Percentiles rank a stretch among this genome's conserved stretches.
Evolutionary conservation across 2,329 filamentous ascomycete species (phyloP).

Genomic region (Verticillium nonalfalfae): DNA sequence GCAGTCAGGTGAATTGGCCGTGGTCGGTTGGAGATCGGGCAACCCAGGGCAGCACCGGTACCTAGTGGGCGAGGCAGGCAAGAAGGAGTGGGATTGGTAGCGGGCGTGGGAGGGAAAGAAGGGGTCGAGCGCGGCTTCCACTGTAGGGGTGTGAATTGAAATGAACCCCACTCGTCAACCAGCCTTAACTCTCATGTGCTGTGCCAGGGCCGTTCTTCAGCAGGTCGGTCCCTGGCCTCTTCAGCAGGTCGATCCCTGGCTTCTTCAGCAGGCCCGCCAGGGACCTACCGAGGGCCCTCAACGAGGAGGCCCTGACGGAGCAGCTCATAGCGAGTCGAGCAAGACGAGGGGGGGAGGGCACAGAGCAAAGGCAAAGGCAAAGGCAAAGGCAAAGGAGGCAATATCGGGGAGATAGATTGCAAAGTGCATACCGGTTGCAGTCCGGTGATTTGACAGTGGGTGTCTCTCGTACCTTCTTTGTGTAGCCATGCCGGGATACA

Average conservation of each 20-base stretch:
- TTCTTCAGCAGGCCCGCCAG: too few relatives aligned
- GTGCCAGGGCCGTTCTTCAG: not conserved
- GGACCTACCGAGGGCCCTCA: not conserved
- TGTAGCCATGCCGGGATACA: not conserved
- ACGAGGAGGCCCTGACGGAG: not conserved
- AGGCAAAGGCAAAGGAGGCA: slow-evolving; percentile 5
- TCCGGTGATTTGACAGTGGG: not conserved
- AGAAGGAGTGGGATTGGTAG: not conserved
- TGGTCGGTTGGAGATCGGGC: not conserved
- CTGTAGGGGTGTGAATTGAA: slow-evolving; percentile 12
- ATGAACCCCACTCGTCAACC: slow-evolving; percentile 14
- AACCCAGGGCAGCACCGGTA: not conserved
- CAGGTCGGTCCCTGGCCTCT: too few relatives aligned
- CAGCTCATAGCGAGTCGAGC: slow-evolving; percentile 1
- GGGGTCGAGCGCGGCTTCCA: slow-evolving; percentile 9
- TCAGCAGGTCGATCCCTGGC: too few relatives aligned
- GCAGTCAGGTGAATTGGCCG: not conserved
- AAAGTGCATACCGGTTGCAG: not conserved
- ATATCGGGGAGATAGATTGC: not conserved
- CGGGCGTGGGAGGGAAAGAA: not conserved
- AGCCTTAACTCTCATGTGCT: not conserved
- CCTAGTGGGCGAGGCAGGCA: not conserved
- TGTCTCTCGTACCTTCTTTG: not conserved
- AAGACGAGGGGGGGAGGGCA: slow-evolving; percentile 7
- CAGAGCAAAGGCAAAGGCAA: not conserved